Evolutionary conservation across 2,329 filamentous ascomycete species (phyloP).

Genomic region (Elsinoe fawcettii): DNA sequence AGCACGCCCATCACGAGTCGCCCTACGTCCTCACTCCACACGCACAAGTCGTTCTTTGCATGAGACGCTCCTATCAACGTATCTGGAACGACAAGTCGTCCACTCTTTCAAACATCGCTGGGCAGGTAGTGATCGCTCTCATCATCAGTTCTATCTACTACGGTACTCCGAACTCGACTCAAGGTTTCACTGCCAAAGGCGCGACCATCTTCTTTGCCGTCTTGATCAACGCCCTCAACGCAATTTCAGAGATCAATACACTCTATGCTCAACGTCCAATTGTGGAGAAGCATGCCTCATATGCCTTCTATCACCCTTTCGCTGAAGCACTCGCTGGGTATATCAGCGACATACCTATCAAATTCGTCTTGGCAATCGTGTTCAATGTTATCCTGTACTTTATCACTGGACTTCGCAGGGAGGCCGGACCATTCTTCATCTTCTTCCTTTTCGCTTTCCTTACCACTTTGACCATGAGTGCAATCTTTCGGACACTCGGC

Average conservation of each 20-base stretch:
- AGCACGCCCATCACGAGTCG: too few relatives aligned
- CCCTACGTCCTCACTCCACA: too few relatives aligned
- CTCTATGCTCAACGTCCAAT: constrained; percentile 69
- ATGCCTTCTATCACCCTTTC: too few relatives aligned
- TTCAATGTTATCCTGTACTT: constrained; percentile 32
- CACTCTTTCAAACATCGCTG: constrained; percentile 33
- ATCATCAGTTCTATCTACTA: constrained; percentile 61
- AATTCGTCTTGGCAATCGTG: too few relatives aligned
- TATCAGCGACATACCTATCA: too few relatives aligned
- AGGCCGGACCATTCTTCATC: constrained; percentile 73
- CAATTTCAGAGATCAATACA: constrained; percentile 74
- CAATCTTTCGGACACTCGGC: constrained; percentile 45
- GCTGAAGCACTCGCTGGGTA: too few relatives aligned
- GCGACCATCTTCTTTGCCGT: constrained; percentile 57
- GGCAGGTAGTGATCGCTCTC: constrained; percentile 52
- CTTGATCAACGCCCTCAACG: constrained; percentile 47
- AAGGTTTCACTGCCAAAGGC: constrained; percentile 57
- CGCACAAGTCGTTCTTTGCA: too few relatives aligned
- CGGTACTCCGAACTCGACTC: constrained; percentile 49
- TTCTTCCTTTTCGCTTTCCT: constrained; percentile 70
- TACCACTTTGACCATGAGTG: constrained; percentile 70
- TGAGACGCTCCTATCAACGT: too few relatives aligned
- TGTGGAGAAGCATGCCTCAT: constrained; percentile 5
- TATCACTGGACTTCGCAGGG: constrained; percentile 54
- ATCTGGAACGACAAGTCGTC: constrained; percentile 30